A percentile compares a stretch with the other conserved stretches of the same genome.
phyloP scores from a whole-genome alignment of 2,329 filamentous ascomycete species.

The Scortechinia acanthostroma region DNA sequence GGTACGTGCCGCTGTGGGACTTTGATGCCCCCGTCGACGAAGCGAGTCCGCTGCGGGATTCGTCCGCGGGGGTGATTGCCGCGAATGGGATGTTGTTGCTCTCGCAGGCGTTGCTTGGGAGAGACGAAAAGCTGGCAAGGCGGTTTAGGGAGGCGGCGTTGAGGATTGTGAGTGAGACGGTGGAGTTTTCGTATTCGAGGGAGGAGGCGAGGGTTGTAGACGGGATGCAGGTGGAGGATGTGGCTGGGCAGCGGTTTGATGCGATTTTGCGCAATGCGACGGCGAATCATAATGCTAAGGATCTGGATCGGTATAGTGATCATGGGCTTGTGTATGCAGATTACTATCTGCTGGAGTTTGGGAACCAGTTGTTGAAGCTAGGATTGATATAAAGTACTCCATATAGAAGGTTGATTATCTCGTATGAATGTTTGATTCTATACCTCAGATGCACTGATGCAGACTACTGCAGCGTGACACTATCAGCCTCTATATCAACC shows the following conservation, averaged over 20 bases:
- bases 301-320: conserved; percentile 15
- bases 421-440: too few relatives aligned
- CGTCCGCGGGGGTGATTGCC: conserved; percentile 10
- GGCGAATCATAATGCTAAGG: conserved; percentile 20
- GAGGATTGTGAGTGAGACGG: not conserved
- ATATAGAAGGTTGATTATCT: too few relatives aligned
- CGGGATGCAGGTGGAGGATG: conserved; percentile 5
- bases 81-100: conserved; percentile 6
- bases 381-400: conserved; percentile 13
- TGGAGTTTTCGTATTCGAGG: not conserved
- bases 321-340: conserved; percentile 38
- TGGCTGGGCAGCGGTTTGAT: conserved; percentile 12
- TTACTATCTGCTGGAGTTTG: conserved; percentile 37
- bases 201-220: not conserved
- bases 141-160: not conserved
- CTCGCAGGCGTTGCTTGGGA: conserved; percentile 7
- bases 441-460: not conserved
- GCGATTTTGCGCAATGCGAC: conserved; percentile 20
- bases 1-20: not conserved
- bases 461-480: not conserved
- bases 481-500: too few relatives aligned
- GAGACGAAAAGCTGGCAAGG: not conserved
- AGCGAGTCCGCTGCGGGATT: conserved; percentile 11
- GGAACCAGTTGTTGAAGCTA: conserved; percentile 33
- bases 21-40: not conserved